A percentile compares a stretch with the other conserved stretches of the same genome.
phyloP scores from a whole-genome alignment of 2,329 filamentous ascomycete species.

The Aspergillus quadricinctus region DNA sequence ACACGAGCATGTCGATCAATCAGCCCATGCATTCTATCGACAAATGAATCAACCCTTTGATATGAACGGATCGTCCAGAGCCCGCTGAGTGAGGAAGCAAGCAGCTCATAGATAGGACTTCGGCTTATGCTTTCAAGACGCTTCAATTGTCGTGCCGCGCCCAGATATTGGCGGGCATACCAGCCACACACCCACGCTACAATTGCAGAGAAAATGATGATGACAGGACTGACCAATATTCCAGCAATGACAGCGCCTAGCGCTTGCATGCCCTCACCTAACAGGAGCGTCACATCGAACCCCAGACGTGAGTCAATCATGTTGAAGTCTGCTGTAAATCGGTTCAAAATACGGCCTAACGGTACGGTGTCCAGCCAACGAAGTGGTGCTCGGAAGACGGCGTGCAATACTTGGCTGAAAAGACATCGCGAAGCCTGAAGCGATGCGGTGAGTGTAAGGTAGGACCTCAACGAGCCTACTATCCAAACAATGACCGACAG shows the following conservation, averaged over 20 bases:
- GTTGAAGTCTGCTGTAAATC: constrained; percentile 72
- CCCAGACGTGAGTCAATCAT: constrained; percentile 65
- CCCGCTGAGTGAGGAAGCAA: constrained; percentile 65
- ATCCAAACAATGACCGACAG: not conserved
- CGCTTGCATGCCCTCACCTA: constrained; percentile 58
- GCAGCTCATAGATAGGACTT: constrained; percentile 73
- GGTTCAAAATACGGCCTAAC: constrained; percentile 68
- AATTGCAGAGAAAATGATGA: constrained; percentile 58
- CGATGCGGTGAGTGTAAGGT: constrained; percentile 44
- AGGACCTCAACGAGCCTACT: not conserved
- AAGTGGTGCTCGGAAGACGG: constrained; percentile 64
- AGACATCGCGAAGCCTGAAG: constrained; percentile 62
- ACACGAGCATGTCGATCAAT: constrained; percentile 10
- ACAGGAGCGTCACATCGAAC: constrained; percentile 58
- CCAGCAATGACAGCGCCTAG: constrained; percentile 63
- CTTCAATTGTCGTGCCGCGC: constrained; percentile 67
- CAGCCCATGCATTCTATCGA: constrained; percentile 58
- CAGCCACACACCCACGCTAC: constrained; percentile 55
- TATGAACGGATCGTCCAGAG: constrained; percentile 71
- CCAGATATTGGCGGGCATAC: constrained; percentile 56
- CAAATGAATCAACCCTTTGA: constrained; percentile 61
- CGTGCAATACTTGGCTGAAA: constrained; percentile 62
- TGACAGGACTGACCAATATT: constrained; percentile 51
- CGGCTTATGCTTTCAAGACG: constrained; percentile 70
- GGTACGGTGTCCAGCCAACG: constrained; percentile 76